Conservation (phyloP, 169 alveolate genomes). For the Eimeria maxima region DNA sequence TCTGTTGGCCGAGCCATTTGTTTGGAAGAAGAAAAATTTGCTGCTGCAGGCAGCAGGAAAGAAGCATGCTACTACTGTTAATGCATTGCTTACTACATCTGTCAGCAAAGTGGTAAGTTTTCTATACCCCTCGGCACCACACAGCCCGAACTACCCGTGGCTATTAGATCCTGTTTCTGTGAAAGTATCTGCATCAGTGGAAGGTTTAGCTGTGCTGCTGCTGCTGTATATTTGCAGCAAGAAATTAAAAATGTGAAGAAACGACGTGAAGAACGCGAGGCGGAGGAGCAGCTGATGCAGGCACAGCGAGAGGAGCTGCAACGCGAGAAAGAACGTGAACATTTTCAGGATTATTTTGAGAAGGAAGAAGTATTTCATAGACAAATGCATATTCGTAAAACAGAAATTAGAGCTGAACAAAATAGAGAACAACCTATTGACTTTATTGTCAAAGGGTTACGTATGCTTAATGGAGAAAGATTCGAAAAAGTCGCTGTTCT, state of each 20-base stretch:
- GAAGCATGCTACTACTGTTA: conserved; percentile 67
- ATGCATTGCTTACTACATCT: conserved; percentile 68
- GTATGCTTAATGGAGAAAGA: conserved; percentile 71
- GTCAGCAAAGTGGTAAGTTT: conserved; percentile 81
- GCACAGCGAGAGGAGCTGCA: conserved; percentile 81
- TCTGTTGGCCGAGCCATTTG: conserved; percentile 81
- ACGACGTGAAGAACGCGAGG: conserved; percentile 84
- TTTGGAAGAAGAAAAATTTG: conserved; percentile 83
- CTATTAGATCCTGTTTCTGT: neutral
- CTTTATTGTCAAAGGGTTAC: conserved; percentile 72
- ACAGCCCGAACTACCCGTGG: too few relatives aligned
- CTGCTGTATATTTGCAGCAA: conserved; percentile 70
- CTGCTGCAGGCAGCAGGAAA: conserved; percentile 78
- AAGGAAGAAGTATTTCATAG: conserved; percentile 81
- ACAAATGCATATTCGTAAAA: conserved; percentile 22
- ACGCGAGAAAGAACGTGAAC: conserved; percentile 82
- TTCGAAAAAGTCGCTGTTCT: conserved; percentile 64
- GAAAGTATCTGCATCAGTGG: too few relatives aligned
- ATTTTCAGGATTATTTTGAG: conserved; percentile 76
- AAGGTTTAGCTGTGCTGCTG: neutral
- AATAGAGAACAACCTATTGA: conserved; percentile 80
- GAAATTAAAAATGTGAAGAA: conserved; percentile 77
- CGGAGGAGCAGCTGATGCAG: conserved; percentile 79
- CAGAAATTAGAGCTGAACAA: conserved; percentile 80
- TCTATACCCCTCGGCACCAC: neutral